Base-by-base conservation (phyloP, 345 rosid genomes). In the Iberis pinnata region DNA sequence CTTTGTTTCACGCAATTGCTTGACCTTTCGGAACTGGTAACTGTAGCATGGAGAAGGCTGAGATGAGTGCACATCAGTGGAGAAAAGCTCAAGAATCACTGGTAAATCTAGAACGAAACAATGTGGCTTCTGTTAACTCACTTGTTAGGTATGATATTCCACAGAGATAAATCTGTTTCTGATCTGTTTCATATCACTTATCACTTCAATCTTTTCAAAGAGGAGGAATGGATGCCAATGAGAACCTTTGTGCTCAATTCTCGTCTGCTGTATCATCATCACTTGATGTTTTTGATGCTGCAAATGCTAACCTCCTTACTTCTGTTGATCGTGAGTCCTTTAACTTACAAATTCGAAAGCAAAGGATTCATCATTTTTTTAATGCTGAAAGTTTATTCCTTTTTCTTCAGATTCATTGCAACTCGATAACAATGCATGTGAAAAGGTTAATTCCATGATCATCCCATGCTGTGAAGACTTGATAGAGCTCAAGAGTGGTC, bases 381-480 rank as follows among this genome's bases (percentile, higher is more conserved):
- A n/a, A 22, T 10, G 19, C 61, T 60, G 17, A 60, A 40, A 17
- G 12, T 29, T 32, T 39, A 27, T 18, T 2, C 11, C 8, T 7
- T 2, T 27, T 36, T 65, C 94, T 32, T 64, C 94, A 93, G 99
- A 81, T 52, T 83, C 97, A 18, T 75, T 93, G 58, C 80, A 86
- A 76, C 94, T 86, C 33, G 99, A 93, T 69, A 88, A 60, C 31
- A 82, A 83, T 43, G 99, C 99, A 60, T 86, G 86, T 43, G 73
- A 70, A 39, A 86, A 83, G 65, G 68, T 88, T 65, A 79, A 80
- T 61, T 85, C 99, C 72, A 82, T 88, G 83, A 76, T 88, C 42
- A 70, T 63, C 46, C 97, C 95, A 20, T 88, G 89, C 50, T 82
- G 81, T 17, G 88, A 72, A 40, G 95, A 88, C 57, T 69, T 93